Percentiles rank a stretch among this genome's conserved stretches.
phyloP scores from a whole-genome alignment of 2,329 filamentous ascomycete species.

The Arachnomyces sp. region DNA sequence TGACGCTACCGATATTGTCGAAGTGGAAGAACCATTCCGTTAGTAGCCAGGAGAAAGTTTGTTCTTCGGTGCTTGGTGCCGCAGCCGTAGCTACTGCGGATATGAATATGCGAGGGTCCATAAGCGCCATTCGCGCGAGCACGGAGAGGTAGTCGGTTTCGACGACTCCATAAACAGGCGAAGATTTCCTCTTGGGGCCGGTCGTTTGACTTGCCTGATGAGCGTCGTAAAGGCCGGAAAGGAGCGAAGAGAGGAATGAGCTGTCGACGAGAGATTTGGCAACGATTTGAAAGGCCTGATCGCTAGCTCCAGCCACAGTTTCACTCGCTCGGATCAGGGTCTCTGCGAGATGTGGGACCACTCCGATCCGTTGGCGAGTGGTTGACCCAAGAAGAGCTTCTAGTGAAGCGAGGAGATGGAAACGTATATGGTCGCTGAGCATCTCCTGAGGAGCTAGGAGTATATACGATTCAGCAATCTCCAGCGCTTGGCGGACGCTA shows the following conservation, averaged over 20 bases:
- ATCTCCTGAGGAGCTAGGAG: slow-evolving; percentile 49
- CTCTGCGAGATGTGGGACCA: slow-evolving; percentile 48
- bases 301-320: slow-evolving; percentile 48
- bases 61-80: slow-evolving; percentile 22
- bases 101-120: slow-evolving; percentile 61
- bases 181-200: slow-evolving; percentile 64
- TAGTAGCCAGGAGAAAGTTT: slow-evolving; percentile 35
- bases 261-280: slow-evolving; percentile 57
- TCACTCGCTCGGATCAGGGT: slow-evolving; percentile 56
- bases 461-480: slow-evolving; percentile 62
- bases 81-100: slow-evolving; percentile 38
- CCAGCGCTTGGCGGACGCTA: slow-evolving; percentile 53
- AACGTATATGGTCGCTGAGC: slow-evolving; percentile 31
- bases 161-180: slow-evolving; percentile 63
- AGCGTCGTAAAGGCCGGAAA: slow-evolving; percentile 58
- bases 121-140: slow-evolving; percentile 67
- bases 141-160: slow-evolving; percentile 82
- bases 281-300: slow-evolving; percentile 53
- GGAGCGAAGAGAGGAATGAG: slow-evolving; percentile 54
- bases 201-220: slow-evolving; percentile 70
- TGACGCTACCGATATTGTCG: slow-evolving; percentile 39
- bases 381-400: slow-evolving; percentile 32
- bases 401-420: slow-evolving; percentile 30
- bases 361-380: slow-evolving; percentile 31
- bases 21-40: slow-evolving; percentile 42